These are phyloP conservation scores for Candida palmyrensis DNA, from an alignment of 805 yeast genomes.

Conservation along the genomic window DNA sequence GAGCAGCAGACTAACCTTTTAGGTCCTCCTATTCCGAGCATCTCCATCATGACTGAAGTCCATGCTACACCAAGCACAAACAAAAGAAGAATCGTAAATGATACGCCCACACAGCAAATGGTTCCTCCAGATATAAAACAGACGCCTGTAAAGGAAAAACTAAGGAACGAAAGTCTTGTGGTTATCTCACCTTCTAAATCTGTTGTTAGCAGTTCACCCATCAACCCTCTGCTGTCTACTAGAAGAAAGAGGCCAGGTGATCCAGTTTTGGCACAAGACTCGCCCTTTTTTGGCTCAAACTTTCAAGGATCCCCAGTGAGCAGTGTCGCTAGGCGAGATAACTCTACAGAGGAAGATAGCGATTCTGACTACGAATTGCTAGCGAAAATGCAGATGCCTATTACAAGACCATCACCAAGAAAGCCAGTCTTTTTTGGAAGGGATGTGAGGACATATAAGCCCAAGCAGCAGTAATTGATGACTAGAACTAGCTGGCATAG, in stretches of 20 bases:
- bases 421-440: too few species aligned
- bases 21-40: background rate
- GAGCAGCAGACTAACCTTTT: background rate
- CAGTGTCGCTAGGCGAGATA: constrained; percentile 2
- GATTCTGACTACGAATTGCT: constrained; percentile 9
- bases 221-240: constrained; percentile 3
- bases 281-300: constrained; percentile 29
- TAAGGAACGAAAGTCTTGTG: background rate
- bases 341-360: constrained; percentile 6
- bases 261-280: constrained; percentile 26
- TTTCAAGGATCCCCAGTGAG: constrained; percentile 14
- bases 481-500: too few species aligned
- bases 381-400: too few species aligned
- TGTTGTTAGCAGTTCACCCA: background rate
- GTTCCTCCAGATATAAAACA: too few species aligned
- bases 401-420: too few species aligned
- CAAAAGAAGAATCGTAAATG: background rate
- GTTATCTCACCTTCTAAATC: constrained; percentile 4
- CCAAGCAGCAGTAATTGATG: too few species aligned
- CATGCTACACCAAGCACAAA: background rate
- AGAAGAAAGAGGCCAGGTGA: constrained; percentile 27
- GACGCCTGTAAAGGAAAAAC: too few species aligned
- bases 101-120: background rate
- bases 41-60: background rate
- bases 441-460: too few species aligned